phyloP scores from a whole-genome alignment of 1,284 basidiomycete genomes.

The Cutaneotrichosporon sp. region DNA sequence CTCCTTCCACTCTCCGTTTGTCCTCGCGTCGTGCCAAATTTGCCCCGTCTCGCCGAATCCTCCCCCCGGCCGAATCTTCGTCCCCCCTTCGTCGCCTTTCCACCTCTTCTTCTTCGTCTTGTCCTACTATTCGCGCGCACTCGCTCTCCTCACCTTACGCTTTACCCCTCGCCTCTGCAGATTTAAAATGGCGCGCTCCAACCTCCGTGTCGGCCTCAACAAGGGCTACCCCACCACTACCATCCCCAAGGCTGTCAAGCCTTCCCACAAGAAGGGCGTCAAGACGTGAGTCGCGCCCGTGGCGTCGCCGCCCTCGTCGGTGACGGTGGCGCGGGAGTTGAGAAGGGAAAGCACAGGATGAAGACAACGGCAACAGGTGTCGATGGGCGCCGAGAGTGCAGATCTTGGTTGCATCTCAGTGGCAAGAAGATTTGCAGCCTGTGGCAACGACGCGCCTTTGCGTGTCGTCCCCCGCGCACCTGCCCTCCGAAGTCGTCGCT shows the following conservation, averaged over 20 bases:
- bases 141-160: not conserved
- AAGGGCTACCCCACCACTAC: conserved; percentile 87
- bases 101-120: not conserved
- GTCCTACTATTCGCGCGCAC: not conserved
- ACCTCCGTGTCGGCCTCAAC: conserved; percentile 86
- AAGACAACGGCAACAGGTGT: not conserved
- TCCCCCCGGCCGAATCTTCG: too few species aligned
- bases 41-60: too few species aligned
- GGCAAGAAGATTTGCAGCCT: not conserved
- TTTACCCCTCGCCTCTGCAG: not conserved
- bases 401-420: not conserved
- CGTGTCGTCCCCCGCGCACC: not conserved
- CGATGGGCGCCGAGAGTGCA: not conserved
- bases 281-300: conserved; percentile 49
- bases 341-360: not conserved
- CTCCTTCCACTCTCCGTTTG: too few species aligned
- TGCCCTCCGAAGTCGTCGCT: too few species aligned
- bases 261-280: conserved; percentile 88
- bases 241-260: conserved; percentile 71
- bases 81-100: not conserved
- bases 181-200: conserved; percentile 51
- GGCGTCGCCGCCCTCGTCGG: too few species aligned
- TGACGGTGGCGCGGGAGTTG: not conserved
- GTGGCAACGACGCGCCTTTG: too few species aligned
- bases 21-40: too few species aligned